A percentile compares a stretch with the other conserved stretches of the same genome.
Evolutionary conservation across 345 rosid species (phyloP).

Genomic region (Combretum micranthum): DNA sequence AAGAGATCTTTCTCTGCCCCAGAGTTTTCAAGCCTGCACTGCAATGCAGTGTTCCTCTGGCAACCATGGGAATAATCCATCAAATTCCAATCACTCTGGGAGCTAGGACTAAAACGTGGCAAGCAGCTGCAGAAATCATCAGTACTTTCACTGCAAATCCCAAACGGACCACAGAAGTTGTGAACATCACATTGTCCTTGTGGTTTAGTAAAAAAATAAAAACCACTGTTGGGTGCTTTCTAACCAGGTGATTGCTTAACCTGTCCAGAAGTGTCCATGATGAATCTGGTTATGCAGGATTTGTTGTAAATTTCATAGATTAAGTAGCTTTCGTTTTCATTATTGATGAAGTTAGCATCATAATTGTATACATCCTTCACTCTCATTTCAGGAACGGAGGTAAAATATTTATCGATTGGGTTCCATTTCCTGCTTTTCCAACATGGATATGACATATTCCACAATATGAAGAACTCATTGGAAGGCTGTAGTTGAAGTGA

Average conservation of each 20-base stretch:
- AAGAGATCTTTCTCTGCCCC: slow-evolving; percentile 32
- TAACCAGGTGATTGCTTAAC: slow-evolving; percentile 48
- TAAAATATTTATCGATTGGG: slow-evolving; percentile 22
- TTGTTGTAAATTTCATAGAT: slow-evolving; percentile 32
- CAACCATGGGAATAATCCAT: slow-evolving; percentile 60
- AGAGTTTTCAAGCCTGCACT: slow-evolving; percentile 24
- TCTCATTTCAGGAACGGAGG: slow-evolving; percentile 63
- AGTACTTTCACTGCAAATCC: slow-evolving; percentile 32
- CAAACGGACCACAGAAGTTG: slow-evolving; percentile 59
- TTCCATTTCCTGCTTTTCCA: slow-evolving; percentile 77
- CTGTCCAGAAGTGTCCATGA: slow-evolving; percentile 57
- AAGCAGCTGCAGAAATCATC: slow-evolving; percentile 8
- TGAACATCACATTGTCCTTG: slow-evolving; percentile 58
- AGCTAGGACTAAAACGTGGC: slow-evolving; percentile 14
- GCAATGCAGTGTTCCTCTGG: slow-evolving; percentile 31
- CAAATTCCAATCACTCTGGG: slow-evolving; percentile 34
- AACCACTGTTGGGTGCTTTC: slow-evolving; percentile 31
- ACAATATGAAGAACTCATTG: slow-evolving; percentile 37
- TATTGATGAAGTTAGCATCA: slow-evolving; percentile 30
- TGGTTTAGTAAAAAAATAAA: slow-evolving; percentile 68
- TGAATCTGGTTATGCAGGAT: slow-evolving; percentile 27
- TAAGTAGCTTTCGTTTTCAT: slow-evolving; percentile 50
- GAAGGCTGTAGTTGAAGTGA: slow-evolving; percentile 54
- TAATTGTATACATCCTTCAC: slow-evolving; percentile 40
- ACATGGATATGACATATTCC: slow-evolving; percentile 39